Evolutionary conservation across 139 green algal genomes (phyloP), one percentile per base, ranked within the genome.

Genomic region (Closterium sp.): DNA sequence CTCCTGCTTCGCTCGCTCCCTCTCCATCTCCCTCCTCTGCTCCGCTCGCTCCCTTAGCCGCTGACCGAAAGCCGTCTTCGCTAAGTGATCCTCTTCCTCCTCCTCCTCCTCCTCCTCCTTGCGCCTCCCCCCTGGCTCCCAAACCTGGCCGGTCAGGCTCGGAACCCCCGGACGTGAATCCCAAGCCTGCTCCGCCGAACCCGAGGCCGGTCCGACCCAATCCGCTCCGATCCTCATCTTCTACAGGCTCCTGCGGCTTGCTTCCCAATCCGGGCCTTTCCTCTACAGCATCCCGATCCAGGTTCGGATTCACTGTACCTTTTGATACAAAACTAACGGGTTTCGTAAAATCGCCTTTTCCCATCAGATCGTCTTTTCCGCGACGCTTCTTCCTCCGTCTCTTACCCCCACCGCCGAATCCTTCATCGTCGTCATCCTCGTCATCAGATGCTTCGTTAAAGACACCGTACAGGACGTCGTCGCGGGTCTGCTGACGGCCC

Each of bases 391-490:
- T 73, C 10, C 95, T 70, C 1, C 91, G 38, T 85, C 92, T 95
- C 31, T 91, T 70, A 4, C 91, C 91, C 4, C 91, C 90, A 13
- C 79, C 86, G 30, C 86, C 94, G 38, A 93, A 95, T 70, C 31
- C 89, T 4, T 91, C 89, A 3, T 91, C 89, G 30, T 91, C 89
- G n/a, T 95, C 93, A 21, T 95, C 95, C 29, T 93, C 95, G 79
- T 96, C 91, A 29, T 93, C 91, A 31, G 85, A 79, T 2, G 91
- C 95, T 34, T 96, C 94, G 62, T 90, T 89, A 95, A 98, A 98
- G 0, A 98, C 95, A 87, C 97, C 98, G 42, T 98, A 99, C 0
- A 99, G 92, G 10, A 93, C 91, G 17, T 99, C 97, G 4, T 99
- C 97, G n/a, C 95, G 88, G 0, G 96, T 97, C 86, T 98, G 96